Evolutionary conservation across 2,329 filamentous ascomycete genomes (phyloP).

Genomic region (Colletotrichum orbiculare): DNA sequence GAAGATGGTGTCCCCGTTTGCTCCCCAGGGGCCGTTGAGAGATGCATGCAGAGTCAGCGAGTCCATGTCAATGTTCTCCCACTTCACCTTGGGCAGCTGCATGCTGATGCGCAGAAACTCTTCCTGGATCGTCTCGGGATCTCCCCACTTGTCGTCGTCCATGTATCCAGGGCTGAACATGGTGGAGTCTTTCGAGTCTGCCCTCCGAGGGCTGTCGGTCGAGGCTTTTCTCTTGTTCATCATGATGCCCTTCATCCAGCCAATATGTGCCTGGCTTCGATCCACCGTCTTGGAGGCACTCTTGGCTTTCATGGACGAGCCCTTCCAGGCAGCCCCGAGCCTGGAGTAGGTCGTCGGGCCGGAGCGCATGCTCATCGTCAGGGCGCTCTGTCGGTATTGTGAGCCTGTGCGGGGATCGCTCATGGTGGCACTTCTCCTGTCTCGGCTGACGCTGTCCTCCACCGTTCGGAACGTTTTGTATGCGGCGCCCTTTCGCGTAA

Average conservation of each 20-base stretch:
- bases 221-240: constrained; percentile 67
- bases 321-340: constrained; percentile 60
- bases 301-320: constrained; percentile 70
- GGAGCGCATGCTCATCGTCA: constrained; percentile 57
- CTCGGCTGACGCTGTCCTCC: constrained; percentile 66
- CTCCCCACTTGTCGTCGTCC: constrained; percentile 68
- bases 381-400: constrained; percentile 55
- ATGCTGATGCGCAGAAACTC: constrained; percentile 72
- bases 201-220: constrained; percentile 57
- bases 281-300: constrained; percentile 55
- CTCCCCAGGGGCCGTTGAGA: constrained; percentile 73
- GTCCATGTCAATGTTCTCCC: constrained; percentile 74
- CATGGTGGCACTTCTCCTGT: constrained; percentile 71
- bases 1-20: constrained; percentile 66
- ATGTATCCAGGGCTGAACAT: constrained; percentile 63
- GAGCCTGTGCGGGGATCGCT: constrained; percentile 64
- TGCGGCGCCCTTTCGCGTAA: constrained; percentile 84
- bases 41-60: constrained; percentile 68
- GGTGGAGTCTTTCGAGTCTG: constrained; percentile 63
- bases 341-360: constrained; percentile 52
- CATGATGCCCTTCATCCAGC: constrained; percentile 77
- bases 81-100: constrained; percentile 72
- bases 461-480: constrained; percentile 88
- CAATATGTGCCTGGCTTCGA: constrained; percentile 67
- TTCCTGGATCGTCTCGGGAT: constrained; percentile 71